Base-by-base conservation (phyloP, 805 yeast genomes). In the Candida incommunis region DNA sequence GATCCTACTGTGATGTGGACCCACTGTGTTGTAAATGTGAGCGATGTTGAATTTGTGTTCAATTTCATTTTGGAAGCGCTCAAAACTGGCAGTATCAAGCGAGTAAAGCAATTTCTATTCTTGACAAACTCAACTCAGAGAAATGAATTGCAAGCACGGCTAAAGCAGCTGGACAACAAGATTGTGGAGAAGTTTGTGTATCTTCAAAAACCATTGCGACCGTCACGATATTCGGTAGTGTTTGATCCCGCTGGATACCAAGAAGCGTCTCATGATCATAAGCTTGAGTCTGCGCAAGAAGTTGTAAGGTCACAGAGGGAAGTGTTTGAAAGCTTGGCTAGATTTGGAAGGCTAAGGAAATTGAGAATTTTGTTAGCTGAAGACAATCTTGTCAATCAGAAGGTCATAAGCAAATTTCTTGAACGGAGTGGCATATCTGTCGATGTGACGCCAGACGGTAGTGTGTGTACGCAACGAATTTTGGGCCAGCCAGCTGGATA, bases 361-460 rank as follows among this genome's bases (percentile, higher is more conserved):
- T 49, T 46, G 26, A 50, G 53, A 45, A 75, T 87, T 21, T 64
- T 87, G 43, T 83, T 87, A n/a, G 96, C 95, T 0, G 96, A 87
- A 58, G 96, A 87, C 56, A 87, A 87, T 55, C 67, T 74, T 50
- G 95, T 87, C 7, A 87, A 87, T 55, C 95, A 86, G 61, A 94
- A 86, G 64, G 96, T 87, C 21, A 82, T 86, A 52, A 76, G 72
- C 31, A 51, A 52, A 46, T 60, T 59, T 45, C 44, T 60, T 27
- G 48, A 48, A 31, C 53, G 55, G 40, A 56, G 61, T 5, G 64
- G 64, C 3, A 46, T 60, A 9, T 31, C 41, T 21, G 57, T 58
- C 24, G 58, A 55, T 42, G 52, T 58, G n/a, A 62, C 55, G 2
- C 44, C 55, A 3, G 62, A 60, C 45, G 64, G 64, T 20, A 58